phyloP scores from a whole-genome alignment of 75 land plant genomes.

The Picea sitchensis region DNA sequence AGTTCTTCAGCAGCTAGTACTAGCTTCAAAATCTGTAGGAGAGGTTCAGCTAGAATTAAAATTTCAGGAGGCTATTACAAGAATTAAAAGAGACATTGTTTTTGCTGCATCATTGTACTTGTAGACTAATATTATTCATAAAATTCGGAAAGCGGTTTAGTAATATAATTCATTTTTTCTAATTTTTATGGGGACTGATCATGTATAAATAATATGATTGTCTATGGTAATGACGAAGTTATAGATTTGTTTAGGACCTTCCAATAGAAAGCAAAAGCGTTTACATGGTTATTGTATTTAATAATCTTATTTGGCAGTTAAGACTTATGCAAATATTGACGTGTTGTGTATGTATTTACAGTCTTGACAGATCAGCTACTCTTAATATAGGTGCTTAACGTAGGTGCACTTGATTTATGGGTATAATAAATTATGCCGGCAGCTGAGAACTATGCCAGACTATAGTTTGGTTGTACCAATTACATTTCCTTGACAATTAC shows the following conservation, averaged over 20 bases:
- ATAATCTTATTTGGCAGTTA: neutral
- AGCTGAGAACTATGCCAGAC: neutral
- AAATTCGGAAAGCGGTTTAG: neutral
- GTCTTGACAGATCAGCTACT: neutral
- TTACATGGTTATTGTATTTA: neutral
- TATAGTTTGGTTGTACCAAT: neutral
- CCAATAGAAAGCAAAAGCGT: neutral
- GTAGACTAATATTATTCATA: constrained; percentile 24
- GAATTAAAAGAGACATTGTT: constrained; percentile 88
- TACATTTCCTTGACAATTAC: too few relatives aligned
- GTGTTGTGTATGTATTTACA: neutral
- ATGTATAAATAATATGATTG: neutral
- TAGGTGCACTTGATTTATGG: neutral
- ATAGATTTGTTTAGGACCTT: neutral
- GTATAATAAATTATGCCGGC: neutral
- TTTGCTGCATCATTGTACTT: constrained; percentile 93
- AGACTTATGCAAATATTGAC: neutral
- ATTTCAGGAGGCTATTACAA: constrained; percentile 71
- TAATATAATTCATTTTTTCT: neutral
- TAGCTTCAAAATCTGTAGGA: constrained; percentile 81
- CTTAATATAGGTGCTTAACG: neutral
- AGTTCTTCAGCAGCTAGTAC: constrained; percentile 86
- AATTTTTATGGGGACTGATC: neutral
- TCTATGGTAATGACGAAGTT: neutral
- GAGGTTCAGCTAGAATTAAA: constrained; percentile 83